Percentiles rank a stretch among this genome's conserved stretches.
Conservation (phyloP, 1,284 basidiomycete genomes). For the Apiotrichum sp. region DNA sequence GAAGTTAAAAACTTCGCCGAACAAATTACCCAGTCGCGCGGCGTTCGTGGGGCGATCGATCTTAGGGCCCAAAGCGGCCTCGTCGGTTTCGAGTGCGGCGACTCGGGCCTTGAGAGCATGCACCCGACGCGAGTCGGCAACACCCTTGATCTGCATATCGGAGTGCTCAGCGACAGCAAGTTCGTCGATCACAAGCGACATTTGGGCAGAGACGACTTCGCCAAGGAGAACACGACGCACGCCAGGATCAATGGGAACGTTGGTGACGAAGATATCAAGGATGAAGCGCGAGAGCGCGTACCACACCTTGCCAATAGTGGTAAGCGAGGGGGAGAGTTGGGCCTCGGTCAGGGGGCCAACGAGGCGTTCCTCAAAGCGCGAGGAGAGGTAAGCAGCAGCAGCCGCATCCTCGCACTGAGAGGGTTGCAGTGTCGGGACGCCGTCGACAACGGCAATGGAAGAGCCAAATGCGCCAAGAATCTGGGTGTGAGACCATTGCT, state of each 20-base stretch:
- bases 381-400: conserved; percentile 12
- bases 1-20: conserved; percentile 74
- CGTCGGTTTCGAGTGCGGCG: conserved; percentile 22
- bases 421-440: background rate
- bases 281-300: conserved; percentile 54
- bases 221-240: conserved; percentile 58
- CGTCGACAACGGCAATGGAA: background rate
- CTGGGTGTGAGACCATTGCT: conserved; percentile 6
- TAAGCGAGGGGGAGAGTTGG: conserved; percentile 4
- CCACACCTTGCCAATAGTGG: conserved; percentile 51
- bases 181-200: conserved; percentile 53
- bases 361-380: conserved; percentile 10
- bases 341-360: conserved; percentile 9
- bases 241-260: conserved; percentile 81
- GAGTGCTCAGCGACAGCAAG: conserved; percentile 56
- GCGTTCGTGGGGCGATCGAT: conserved; percentile 51
- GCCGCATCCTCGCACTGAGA: conserved; percentile 1
- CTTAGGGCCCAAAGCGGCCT: conserved; percentile 32
- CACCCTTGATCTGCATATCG: conserved; percentile 61
- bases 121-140: conserved; percentile 53
- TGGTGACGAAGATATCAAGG: conserved; percentile 65
- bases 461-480: conserved; percentile 23
- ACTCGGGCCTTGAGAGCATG: conserved; percentile 43
- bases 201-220: conserved; percentile 54
- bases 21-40: conserved; percentile 64